Conservation (phyloP, 2,329 filamentous ascomycete genomes). For the Claviceps cyperi region DNA sequence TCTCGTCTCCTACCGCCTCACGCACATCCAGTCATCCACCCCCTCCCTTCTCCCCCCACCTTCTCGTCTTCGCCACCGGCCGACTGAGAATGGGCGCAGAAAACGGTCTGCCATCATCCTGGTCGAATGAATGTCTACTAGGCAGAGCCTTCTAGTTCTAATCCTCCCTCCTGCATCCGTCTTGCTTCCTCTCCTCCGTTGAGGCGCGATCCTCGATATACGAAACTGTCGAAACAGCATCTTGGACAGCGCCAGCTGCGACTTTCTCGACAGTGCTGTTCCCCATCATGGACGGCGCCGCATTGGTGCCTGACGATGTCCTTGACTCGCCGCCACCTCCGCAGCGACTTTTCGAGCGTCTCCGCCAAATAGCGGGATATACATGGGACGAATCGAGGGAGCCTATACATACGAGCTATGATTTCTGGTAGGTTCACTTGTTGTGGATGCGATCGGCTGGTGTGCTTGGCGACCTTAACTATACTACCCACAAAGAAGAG, state of each 20-base stretch:
- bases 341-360: conserved; percentile 55
- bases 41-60: background rate
- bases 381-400: conserved; percentile 54
- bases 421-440: conserved; percentile 54
- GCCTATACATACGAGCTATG: conserved; percentile 58
- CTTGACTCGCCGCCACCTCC: conserved; percentile 53
- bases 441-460: background rate
- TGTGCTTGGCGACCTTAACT: background rate
- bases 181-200: background rate
- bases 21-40: background rate
- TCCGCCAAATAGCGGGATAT: conserved; percentile 60
- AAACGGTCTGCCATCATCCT: conserved; percentile 10
- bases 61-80: conserved; percentile 5
- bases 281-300: conserved; percentile 35
- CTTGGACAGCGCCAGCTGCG: conserved; percentile 1
- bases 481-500: background rate
- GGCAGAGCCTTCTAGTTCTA: conserved; percentile 10
- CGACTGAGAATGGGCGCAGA: conserved; percentile 20
- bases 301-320: conserved; percentile 35
- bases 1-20: background rate
- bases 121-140: conserved; percentile 14
- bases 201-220: background rate
- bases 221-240: background rate
- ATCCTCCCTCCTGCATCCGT: background rate
- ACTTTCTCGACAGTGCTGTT: conserved; percentile 6